Evolutionary conservation across 148 eudicot species (phyloP).

Genomic region (Chenopodium suecicum): DNA sequence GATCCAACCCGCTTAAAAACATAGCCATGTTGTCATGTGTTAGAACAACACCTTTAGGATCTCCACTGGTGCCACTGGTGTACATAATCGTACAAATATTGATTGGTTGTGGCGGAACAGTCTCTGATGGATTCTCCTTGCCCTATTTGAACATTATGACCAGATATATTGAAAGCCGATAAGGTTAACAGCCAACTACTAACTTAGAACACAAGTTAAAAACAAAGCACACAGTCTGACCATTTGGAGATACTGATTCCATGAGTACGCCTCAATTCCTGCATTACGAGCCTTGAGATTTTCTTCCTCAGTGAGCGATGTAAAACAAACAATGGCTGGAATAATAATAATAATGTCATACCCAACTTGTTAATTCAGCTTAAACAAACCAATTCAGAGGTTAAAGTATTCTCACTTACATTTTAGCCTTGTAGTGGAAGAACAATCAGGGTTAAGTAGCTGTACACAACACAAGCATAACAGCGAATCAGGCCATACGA

Average conservation of each 20-base stretch:
- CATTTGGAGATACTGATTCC: slow-evolving; percentile 67
- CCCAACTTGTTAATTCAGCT: neutral
- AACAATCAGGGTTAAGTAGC: slow-evolving; percentile 58
- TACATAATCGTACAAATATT: slow-evolving; percentile 88
- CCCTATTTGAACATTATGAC: slow-evolving; percentile 48
- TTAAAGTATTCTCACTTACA: slow-evolving; percentile 38
- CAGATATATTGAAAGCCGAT: neutral
- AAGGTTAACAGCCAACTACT: neutral
- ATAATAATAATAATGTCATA: neutral
- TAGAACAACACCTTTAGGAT: slow-evolving; percentile 90
- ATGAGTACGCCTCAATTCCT: slow-evolving; percentile 58
- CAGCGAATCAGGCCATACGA: slow-evolving; percentile 7
- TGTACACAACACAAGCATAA: slow-evolving; percentile 21
- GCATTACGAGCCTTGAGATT: slow-evolving; percentile 46
- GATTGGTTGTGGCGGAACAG: slow-evolving; percentile 56
- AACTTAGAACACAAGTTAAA: neutral
- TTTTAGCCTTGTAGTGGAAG: slow-evolving; percentile 63
- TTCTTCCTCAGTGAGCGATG: slow-evolving; percentile 53
- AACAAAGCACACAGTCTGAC: slow-evolving; percentile 31
- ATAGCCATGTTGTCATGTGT: slow-evolving; percentile 76
- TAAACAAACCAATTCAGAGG: neutral
- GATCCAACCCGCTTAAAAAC: slow-evolving; percentile 62
- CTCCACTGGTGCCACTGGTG: slow-evolving; percentile 98
- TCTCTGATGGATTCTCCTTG: slow-evolving; percentile 47
- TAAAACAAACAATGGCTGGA: slow-evolving; percentile 85